Conservation (phyloP, 2,329 filamentous ascomycete species). For the Cladosporium sp. region DNA sequence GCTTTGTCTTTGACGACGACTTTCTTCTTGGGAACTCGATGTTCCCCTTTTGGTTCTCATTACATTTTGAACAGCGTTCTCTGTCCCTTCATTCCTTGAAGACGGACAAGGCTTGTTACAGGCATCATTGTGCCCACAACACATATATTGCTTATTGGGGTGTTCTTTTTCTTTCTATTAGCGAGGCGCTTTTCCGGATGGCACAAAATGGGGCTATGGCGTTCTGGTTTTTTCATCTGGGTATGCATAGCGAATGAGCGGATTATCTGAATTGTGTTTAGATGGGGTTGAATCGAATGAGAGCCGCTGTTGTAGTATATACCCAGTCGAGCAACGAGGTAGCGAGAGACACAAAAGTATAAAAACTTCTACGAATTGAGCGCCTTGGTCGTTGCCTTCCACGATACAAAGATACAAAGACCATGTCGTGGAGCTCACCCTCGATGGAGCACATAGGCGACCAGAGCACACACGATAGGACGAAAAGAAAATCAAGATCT, state of each 20-base stretch:
- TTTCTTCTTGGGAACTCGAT: not conserved
- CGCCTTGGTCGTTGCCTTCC: no score
- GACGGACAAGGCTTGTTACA: not conserved
- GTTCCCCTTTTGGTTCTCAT: not conserved
- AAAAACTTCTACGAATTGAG: no score
- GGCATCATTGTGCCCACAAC: not conserved
- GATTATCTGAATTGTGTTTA: not conserved
- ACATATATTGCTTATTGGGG: not conserved
- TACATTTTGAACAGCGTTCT: not conserved
- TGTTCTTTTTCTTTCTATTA: not conserved
- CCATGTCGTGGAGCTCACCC: no score
- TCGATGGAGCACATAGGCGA: not conserved
- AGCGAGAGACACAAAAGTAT: no score
- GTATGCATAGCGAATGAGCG: not conserved
- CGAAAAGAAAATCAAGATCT: no score
- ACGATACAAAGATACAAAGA: no score
- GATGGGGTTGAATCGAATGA: no score
- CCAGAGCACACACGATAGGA: no score
- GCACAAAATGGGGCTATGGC: not conserved
- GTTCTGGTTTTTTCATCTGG: not conserved
- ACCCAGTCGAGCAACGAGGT: no score
- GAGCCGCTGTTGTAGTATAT: no score
- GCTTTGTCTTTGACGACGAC: slow-evolving; percentile 5
- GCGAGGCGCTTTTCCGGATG: not conserved
- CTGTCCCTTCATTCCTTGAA: not conserved